Base-by-base conservation (phyloP, 176 grass and related monocot species). In the Lolium multiflorum region DNA sequence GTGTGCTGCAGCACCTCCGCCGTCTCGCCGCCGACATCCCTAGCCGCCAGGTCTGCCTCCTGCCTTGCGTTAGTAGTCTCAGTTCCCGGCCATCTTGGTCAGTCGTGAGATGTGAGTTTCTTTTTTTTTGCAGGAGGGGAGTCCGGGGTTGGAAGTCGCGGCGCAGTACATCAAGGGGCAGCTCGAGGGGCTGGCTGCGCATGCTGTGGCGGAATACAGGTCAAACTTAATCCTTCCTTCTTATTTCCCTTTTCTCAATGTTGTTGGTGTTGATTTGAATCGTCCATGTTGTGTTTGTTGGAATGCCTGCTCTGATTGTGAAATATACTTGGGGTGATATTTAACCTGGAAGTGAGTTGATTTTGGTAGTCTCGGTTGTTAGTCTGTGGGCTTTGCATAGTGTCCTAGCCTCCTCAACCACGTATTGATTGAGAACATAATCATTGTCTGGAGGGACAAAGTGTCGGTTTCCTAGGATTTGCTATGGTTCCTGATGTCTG, bases 131-230 rank as follows among this genome's bases (percentile, higher is more conserved):
- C 82, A 98, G 97, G 97, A 96, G 74, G 97, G 94, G 50, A 91
- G 43, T 72, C 92, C 96, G 9, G 97, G 97, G 7, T 37, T 98
- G 74, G 96, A 98, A 87, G 89, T 66, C 52, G 92, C 94, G 20
- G 92, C 97, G 47, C 88, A 88, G 81, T 98, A 98, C 79, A 98
- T 98, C 86, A 94, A 86, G 83, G 77, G 70, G 80, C 84, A 98
- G 85, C 81, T 98, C 26, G 82, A 96, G 87, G 88, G 49, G 38
- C 82, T 98, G 21, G 92, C 94, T 12, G 81, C 60, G 2, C 85
- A 70, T 39, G 94, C 94, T 9, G 92, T 92, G 25, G 75, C 92
- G 1, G 88, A 83, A 79, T 98, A 92, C 76, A 96, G 90, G 97
- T 96, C 12, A 88, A 80, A 81, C 77, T 18, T 49, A 65, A 64